Conservation (phyloP, 2,329 filamentous ascomycete species). For the Cordyceps pruinosa region DNA sequence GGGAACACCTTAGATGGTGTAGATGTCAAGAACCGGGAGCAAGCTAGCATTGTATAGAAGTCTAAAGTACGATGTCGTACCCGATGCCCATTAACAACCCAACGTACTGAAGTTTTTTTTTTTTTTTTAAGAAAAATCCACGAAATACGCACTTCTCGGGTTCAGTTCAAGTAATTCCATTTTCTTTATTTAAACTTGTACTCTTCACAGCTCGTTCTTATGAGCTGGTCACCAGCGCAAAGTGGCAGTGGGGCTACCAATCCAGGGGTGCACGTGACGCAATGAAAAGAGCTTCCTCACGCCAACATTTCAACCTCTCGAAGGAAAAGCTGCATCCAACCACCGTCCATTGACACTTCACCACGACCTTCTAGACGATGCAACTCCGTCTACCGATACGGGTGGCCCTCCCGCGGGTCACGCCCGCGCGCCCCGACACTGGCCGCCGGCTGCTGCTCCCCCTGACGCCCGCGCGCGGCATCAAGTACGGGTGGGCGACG, state of each 20-base stretch:
- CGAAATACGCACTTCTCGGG: no score
- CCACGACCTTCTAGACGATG: slow-evolving; percentile 28
- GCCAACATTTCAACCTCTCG: slow-evolving; percentile 6
- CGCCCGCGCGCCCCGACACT: slow-evolving; percentile 22
- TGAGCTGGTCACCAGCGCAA: no score
- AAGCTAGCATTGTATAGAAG: no score
- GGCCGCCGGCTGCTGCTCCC: slow-evolving; percentile 37
- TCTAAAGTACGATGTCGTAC: no score
- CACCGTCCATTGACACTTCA: slow-evolving; percentile 12
- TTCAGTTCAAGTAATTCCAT: no score
- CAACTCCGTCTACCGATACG: slow-evolving; percentile 38
- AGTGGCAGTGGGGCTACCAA: background rate
- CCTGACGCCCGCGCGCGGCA: slow-evolving; percentile 39
- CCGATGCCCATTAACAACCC: no score
- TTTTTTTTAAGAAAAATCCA: no score
- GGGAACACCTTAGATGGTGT: no score
- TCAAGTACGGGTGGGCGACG: slow-evolving; percentile 57
- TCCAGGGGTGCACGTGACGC: slow-evolving; percentile 8
- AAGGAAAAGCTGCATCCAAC: slow-evolving; percentile 11
- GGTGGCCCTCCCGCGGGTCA: slow-evolving; percentile 36
- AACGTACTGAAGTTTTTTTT: no score
- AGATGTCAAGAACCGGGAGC: no score
- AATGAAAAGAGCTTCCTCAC: background rate
- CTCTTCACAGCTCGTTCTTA: no score
- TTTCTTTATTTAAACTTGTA: no score